Conservation (phyloP, 805 yeast genomes). For the Wickerhamiella parazyma region DNA sequence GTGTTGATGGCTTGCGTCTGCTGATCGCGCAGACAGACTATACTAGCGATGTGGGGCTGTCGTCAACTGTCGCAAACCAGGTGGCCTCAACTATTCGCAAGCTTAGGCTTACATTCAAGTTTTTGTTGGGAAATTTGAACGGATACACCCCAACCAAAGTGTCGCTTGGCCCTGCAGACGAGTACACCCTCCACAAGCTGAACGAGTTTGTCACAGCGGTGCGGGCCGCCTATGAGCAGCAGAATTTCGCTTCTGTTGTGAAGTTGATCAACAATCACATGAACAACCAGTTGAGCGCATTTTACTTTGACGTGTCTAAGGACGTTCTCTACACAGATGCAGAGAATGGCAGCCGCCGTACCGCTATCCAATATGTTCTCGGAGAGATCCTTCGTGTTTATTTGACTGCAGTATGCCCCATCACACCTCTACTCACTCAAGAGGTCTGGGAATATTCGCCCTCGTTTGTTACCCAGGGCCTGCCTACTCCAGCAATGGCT, state of each 20-base stretch:
- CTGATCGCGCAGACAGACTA: slow-evolving; percentile 87
- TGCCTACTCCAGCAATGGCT: slow-evolving; percentile 35
- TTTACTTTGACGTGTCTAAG: slow-evolving; percentile 76
- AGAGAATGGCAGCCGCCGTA: slow-evolving; percentile 34
- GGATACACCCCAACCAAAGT: slow-evolving; percentile 23
- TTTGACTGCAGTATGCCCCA: slow-evolving; percentile 59
- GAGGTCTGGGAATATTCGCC: slow-evolving; percentile 68
- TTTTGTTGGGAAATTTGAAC: slow-evolving; percentile 63
- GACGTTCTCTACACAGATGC: slow-evolving; percentile 71
- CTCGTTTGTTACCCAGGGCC: slow-evolving; percentile 19
- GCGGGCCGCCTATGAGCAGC: slow-evolving; percentile 36
- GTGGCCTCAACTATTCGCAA: slow-evolving; percentile 74
- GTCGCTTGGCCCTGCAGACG: slow-evolving; percentile 32
- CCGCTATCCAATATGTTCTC: slow-evolving; percentile 55
- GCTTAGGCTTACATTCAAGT: slow-evolving; percentile 66
- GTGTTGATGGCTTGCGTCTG: slow-evolving; percentile 80
- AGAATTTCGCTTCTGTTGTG: slow-evolving; percentile 58
- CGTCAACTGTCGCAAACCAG: slow-evolving; percentile 56
- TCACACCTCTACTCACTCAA: slow-evolving; percentile 72
- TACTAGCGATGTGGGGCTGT: slow-evolving; percentile 63
- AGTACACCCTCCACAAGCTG: slow-evolving; percentile 45
- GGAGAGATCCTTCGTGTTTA: slow-evolving; percentile 41
- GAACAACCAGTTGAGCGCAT: slow-evolving; percentile 62
- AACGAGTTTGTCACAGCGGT: slow-evolving; percentile 33
- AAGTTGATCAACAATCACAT: slow-evolving; percentile 57